Conservation (phyloP, 495 filamentous ascomycete genomes). For the Corynascus novoguineensis region DNA sequence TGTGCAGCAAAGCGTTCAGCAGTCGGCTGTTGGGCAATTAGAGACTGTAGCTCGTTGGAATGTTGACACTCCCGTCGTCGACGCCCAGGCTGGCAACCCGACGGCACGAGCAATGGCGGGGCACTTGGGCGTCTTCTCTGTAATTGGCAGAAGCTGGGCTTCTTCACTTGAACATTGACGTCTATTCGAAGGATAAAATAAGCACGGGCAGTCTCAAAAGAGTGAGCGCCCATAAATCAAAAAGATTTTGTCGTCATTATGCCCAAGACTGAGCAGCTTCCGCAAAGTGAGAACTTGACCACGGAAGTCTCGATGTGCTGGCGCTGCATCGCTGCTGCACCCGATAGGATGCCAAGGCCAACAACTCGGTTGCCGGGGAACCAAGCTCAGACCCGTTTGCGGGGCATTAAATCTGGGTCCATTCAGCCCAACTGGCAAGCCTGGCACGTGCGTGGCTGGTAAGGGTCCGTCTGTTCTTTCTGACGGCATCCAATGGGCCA, state of each 20-base stretch:
- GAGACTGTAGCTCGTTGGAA: neutral
- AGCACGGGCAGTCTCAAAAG: neutral
- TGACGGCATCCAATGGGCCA: neutral
- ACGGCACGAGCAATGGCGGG: conserved; percentile 15
- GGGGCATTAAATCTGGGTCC: neutral
- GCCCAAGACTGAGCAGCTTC: neutral
- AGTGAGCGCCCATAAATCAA: neutral
- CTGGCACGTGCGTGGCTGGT: neutral
- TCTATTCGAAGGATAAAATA: neutral
- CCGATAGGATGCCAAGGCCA: conserved; percentile 7
- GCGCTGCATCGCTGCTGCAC: neutral
- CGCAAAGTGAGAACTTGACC: neutral
- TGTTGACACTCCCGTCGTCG: neutral
- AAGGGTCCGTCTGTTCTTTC: no score
- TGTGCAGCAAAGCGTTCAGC: neutral
- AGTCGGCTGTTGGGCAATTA: neutral
- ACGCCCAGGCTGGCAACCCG: neutral
- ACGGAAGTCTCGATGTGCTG: neutral
- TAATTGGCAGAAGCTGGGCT: neutral
- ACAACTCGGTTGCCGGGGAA: conserved; percentile 13
- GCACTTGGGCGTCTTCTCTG: neutral
- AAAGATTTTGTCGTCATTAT: neutral
- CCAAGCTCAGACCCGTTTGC: neutral
- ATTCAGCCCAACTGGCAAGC: neutral
- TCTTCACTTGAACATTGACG: neutral